Percentiles rank a stretch among this genome's conserved stretches.
These are phyloP conservation scores for Colletotrichum gigasporum DNA, from an alignment of 2,329 filamentous ascomycete genomes.

Conservation along the genomic window DNA sequence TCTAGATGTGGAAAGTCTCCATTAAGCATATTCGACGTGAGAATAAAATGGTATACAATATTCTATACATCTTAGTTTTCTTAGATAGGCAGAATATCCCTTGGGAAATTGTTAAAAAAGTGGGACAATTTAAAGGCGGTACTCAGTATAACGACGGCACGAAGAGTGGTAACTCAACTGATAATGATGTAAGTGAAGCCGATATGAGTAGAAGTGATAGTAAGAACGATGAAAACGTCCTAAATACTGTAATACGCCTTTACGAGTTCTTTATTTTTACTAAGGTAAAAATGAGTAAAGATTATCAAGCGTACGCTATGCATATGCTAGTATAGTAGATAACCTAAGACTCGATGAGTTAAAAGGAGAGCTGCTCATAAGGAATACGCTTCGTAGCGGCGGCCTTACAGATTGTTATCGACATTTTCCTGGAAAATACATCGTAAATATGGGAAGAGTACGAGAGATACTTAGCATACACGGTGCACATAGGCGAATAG, in stretches of 20 bases:
- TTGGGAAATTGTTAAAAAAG: slow-evolving; percentile 35
- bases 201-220: too few species aligned
- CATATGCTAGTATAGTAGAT: too few species aligned
- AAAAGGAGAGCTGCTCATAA: neutral
- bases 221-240: too few species aligned
- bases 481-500: slow-evolving; percentile 37
- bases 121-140: neutral
- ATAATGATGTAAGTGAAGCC: too few species aligned
- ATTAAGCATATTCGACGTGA: slow-evolving; percentile 41
- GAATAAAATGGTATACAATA: slow-evolving; percentile 37
- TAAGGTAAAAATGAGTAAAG: too few species aligned
- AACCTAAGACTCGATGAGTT: too few species aligned
- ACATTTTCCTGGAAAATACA: slow-evolving; percentile 33
- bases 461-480: slow-evolving; percentile 41
- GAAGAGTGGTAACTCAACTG: too few species aligned
- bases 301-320: too few species aligned
- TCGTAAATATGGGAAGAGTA: slow-evolving; percentile 35
- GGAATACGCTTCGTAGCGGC: slow-evolving; percentile 35
- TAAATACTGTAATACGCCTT: too few species aligned
- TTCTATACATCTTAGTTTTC: slow-evolving; percentile 43
- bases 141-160: too few species aligned
- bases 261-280: too few species aligned
- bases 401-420: slow-evolving; percentile 36
- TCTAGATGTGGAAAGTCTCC: slow-evolving; percentile 45
- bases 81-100: slow-evolving; percentile 45